Evolutionary conservation across 2,329 filamentous ascomycete genomes (phyloP), one percentile per base, ranked within the genome.

Genomic region (Pleurostoma richardsiae): DNA sequence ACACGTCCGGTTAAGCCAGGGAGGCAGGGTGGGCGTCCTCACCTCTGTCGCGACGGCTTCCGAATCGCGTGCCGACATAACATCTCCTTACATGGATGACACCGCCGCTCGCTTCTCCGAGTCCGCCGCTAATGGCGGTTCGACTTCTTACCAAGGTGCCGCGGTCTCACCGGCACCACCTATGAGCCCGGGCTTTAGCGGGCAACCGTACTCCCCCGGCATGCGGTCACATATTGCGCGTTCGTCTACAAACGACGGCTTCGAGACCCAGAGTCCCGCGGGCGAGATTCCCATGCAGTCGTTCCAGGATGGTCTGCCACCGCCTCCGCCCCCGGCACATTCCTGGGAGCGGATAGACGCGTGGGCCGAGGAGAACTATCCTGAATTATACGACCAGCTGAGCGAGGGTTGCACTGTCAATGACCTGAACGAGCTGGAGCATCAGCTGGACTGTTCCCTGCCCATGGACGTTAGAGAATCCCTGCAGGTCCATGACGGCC

Each of bases 201-300:
- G 71, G 56, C 79, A 86, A 11, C 88, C 90, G 41, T 97, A 97
- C 69, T 95, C 91, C 1, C 92, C 92, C 8, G 92, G 91, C 44
- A 81, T 95, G 76, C 81, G 91, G 57, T 92, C 89, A n/a, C 74
- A 86, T 48, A 77, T 83, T 44, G 87, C 86, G 56, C 77, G 82
- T 58, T 76, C 81, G 33, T 82, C 76, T 51, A 80, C 82, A 54
- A 73, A 73, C 49, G 79, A 84, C 49, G 79, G 81, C 42, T 83
- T 87, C 57, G 88, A 94, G 62, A 82, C 82, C 49, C 79, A 84
- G 55, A 83, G 73, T 70, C 71, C 82, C 71, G 61, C 66, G 4
- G 88, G 88, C 54, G 92, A 96, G 66, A 96, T 99, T 52, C 92
- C 87, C 56, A 94, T 99, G 89, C 94, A 96, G 70, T 87, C 87